Conservation (phyloP, 2,329 filamentous ascomycete genomes). For the Colletotrichum sp. region DNA sequence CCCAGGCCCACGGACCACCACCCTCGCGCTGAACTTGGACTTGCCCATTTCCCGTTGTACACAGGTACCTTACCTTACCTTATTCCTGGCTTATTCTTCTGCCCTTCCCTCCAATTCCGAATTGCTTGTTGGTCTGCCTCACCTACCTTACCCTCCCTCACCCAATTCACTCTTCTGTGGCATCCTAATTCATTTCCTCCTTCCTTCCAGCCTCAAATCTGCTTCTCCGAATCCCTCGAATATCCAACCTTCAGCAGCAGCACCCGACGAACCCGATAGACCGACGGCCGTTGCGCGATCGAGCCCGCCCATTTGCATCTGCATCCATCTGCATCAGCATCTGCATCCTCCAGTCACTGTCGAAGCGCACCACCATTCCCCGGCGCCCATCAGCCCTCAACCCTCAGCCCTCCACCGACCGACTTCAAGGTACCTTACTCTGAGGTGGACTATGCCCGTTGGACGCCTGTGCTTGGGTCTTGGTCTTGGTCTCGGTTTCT, state of each 20-base stretch:
- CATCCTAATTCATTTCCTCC: background rate
- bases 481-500: background rate
- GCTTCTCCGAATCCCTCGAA: background rate
- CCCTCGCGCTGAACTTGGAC: background rate
- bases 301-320: background rate
- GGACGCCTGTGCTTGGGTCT: constrained; percentile 12
- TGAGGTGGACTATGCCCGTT: constrained; percentile 14
- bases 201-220: background rate
- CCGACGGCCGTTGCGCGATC: background rate
- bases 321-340: background rate
- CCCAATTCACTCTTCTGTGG: background rate
- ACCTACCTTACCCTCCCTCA: background rate
- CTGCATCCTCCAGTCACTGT: background rate
- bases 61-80: background rate
- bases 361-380: background rate
- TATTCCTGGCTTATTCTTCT: background rate
- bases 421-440: background rate
- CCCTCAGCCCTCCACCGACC: background rate
- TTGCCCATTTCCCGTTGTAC: background rate
- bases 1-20: background rate
- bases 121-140: background rate
- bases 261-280: background rate
- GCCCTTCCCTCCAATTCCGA: background rate
- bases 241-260: background rate
- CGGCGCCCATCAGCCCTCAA: background rate